Percentiles rank a stretch among this genome's conserved stretches.
These are phyloP conservation scores for Globisporangium sylvaticum DNA, from an alignment of 352 stramenopile genomes.

Conservation along the genomic window DNA sequence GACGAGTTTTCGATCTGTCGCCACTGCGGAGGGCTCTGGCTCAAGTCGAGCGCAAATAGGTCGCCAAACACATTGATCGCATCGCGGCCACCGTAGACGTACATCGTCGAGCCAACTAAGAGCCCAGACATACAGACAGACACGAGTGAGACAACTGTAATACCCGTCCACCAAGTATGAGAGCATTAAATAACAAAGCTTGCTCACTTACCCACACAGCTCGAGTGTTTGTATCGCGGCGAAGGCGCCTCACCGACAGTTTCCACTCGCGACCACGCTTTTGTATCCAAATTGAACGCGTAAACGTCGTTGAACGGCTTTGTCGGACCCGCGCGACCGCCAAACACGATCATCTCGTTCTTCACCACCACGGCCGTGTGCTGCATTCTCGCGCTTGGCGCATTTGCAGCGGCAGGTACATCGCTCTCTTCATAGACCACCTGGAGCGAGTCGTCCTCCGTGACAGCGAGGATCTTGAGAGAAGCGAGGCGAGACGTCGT, in stretches of 20 bases:
- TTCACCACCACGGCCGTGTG: constrained; percentile 57
- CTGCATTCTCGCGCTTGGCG: constrained; percentile 63
- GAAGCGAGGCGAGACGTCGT: constrained; percentile 60
- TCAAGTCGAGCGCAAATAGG: constrained; percentile 62
- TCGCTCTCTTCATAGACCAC: constrained; percentile 20
- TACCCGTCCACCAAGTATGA: too few relatives aligned
- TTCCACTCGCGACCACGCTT: constrained; percentile 36
- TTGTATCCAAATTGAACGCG: constrained; percentile 43
- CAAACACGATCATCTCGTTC: constrained; percentile 75
- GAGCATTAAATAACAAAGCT: too few relatives aligned
- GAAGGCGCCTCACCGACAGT: constrained; percentile 31
- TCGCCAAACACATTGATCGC: constrained; percentile 64
- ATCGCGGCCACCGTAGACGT: constrained; percentile 69
- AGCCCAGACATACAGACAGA: neutral
- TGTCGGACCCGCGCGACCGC: constrained; percentile 62
- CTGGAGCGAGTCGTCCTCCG: constrained; percentile 25
- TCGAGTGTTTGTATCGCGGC: constrained; percentile 75
- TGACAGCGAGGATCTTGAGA: constrained; percentile 31
- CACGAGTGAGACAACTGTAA: neutral
- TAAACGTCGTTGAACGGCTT: constrained; percentile 70
- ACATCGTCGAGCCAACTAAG: constrained; percentile 64
- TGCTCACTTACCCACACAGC: constrained; percentile 57
- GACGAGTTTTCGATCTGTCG: constrained; percentile 33
- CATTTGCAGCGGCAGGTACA: constrained; percentile 7
- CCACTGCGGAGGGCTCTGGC: constrained; percentile 32